Conservation (phyloP, 129 eudicot species). For the Rutidosis leptorrhynchoides region DNA sequence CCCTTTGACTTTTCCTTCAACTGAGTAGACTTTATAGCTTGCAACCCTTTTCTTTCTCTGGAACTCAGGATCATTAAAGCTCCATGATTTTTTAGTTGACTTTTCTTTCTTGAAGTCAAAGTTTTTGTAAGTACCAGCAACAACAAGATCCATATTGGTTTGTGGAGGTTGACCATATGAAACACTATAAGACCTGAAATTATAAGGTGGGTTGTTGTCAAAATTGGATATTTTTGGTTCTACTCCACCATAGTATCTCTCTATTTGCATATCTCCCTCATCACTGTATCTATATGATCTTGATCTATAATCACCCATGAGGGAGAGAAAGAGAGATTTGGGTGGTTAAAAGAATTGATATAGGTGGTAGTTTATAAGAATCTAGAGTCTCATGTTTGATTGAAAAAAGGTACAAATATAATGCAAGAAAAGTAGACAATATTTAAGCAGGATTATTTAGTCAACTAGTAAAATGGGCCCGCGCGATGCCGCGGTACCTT, state of each 20-base stretch:
- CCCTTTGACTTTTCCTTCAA: conserved; percentile 83
- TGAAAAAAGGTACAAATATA: conserved; percentile 12
- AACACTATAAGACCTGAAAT: conserved; percentile 61
- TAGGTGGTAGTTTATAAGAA: conserved; percentile 4
- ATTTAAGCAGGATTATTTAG: conserved; percentile 12
- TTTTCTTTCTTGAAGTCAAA: conserved; percentile 47
- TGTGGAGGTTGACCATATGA: conserved; percentile 37
- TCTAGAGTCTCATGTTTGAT: conserved; percentile 18
- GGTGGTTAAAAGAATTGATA: conserved; percentile 9
- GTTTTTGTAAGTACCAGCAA: conserved; percentile 27
- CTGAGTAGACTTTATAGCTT: conserved; percentile 61
- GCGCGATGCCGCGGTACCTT: no score
- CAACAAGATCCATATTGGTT: conserved; percentile 30
- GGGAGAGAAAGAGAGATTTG: conserved; percentile 7
- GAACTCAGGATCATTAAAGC: conserved; percentile 63
- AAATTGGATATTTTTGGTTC: conserved; percentile 33
- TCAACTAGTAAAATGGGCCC: conserved; percentile 44
- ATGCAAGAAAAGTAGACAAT: conserved; percentile 26
- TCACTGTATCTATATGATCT: conserved; percentile 32
- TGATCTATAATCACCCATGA: conserved; percentile 60
- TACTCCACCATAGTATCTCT: conserved; percentile 36
- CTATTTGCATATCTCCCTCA: conserved; percentile 51
- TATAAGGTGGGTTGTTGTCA: conserved; percentile 35
- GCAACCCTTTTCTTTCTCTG: conserved; percentile 89
- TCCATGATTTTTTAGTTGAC: conserved; percentile 53